Base-by-base conservation (phyloP, 306 rosid genomes). In the Astragalus glycyphyllos region DNA sequence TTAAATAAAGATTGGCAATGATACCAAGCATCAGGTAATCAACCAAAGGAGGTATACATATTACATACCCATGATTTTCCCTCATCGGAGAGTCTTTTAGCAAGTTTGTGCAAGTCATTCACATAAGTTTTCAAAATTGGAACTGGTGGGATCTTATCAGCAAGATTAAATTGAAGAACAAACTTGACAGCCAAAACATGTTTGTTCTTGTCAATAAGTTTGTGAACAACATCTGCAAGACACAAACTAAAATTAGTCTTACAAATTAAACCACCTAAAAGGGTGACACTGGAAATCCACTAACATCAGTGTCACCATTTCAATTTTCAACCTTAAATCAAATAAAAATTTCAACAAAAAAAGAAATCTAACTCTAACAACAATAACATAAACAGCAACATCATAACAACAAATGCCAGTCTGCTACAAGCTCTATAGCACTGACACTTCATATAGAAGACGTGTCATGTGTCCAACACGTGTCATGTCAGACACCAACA, bases 191-290 rank as follows among this genome's bases (percentile, higher is more conserved):
- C 96, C 65, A 85, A 68, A 74, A 86, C 68, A 65, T 86, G 89
- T 71, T 87, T 90, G 14, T 89, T 79, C 75, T 57, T 83, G 16
- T 76, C 78, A 74, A 84, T 41, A 69, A 90, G 94, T 81, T 80
- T 93, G 72, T 83, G 84, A 77, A 93, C 73, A 72, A 93, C 81
- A 81, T 73, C 96, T 93, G 87, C 75, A 71, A 72, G 81, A 53
- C 64, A 51, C 61, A 72, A 17, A 72, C 31, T 44, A 69, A 62
- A 50, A 12, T 15, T 67, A n/a, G 20, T 15, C 56, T 20, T 31
- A 20, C 75, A 62, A 41, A 74, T 20, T 55, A 72, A 73, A 73
- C 16, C 60, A 42, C 32, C n/a, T 9, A 41, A 69, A 82, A 61
- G 65, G 58, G 34, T 12, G 65, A 77, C 29, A 57, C 29, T n/a